Percentiles rank a stretch among this genome's conserved stretches.
phyloP scores from a whole-genome alignment of 2,329 filamentous ascomycete species.

The Colletotrichum coccodes region DNA sequence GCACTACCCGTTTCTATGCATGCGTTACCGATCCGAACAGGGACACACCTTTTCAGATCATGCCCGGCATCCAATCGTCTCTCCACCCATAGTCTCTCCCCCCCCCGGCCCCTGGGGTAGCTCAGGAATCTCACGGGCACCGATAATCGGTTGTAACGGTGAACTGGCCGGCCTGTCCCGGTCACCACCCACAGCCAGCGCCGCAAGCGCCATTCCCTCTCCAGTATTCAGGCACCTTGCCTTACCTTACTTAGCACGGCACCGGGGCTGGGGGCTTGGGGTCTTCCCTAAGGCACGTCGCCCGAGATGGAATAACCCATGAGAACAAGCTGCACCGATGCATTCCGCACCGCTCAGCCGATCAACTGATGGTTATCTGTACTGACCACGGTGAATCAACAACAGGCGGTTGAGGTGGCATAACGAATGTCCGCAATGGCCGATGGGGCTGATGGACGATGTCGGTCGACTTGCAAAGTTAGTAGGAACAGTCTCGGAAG shows the following conservation, averaged over 20 bases:
- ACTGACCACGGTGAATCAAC: background rate
- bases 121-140: background rate
- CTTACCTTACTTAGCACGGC: constrained; percentile 6
- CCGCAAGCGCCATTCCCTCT: constrained; percentile 3
- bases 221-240: background rate
- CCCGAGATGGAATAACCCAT: constrained; percentile 4
- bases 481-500: too few species aligned
- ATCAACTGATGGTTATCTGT: too few species aligned
- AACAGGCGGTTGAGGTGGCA: too few species aligned
- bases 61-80: background rate
- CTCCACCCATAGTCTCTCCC: background rate
- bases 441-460: too few species aligned
- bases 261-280: constrained; percentile 3
- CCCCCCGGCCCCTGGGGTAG: background rate
- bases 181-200: background rate
- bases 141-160: background rate
- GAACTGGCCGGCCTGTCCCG: background rate
- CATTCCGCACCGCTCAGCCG: constrained; percentile 1
- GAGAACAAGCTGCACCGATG: background rate
- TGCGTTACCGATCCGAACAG: constrained; percentile 3
- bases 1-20: constrained; percentile 3
- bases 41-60: background rate
- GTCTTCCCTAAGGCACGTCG: constrained; percentile 8
- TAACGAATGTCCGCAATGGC: too few species aligned
- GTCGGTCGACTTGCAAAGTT: too few species aligned